Base-by-base conservation (phyloP, 306 rosid species). In the Lithocarpus polystachyus region DNA sequence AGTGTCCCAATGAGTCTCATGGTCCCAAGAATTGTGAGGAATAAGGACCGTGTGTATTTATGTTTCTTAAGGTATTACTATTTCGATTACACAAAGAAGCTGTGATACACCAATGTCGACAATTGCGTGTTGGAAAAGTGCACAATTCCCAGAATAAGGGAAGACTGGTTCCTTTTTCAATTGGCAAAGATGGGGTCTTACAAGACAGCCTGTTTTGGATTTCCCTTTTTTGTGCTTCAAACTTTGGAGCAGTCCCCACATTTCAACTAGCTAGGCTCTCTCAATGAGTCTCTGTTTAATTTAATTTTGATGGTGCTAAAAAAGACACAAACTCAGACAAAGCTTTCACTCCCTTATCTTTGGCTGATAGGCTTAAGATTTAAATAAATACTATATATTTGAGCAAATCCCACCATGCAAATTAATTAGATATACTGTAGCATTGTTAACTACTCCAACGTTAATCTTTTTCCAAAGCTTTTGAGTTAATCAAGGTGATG, bases 141-240 rank as follows among this genome's bases (percentile, higher is more conserved):
- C 11, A 31, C 55, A 70, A 72, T 71, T 60, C 96, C 97, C 87
- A 85, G 85, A 89, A 89, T 77, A 77, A 65, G 69, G 86, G 92
- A 78, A 76, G 83, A 85, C 71, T 80, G 81, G 56, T 76, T 82
- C 24, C 75, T 78, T 74, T 62, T 35, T 76, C 29, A 61, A 78
- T 24, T 45, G 76, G 33, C 82, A 75, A 61, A 45, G 85, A 82
- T 40, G 65, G 83, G 3, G 68, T 52, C 54, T 28, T 24, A 18
- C 56, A 70, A 80, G 79, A 68, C 78, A 60, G 23, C 83, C 61
- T 70, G 80, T 75, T 71, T 35, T 75, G 22, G 77, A 24, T 56
- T 54, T 67, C 48, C 56, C 51, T 48, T 65, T 74, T 57, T 70
- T 79, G 77, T 74, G 77, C 72, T 40, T 45, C 60, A 45, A 77